phyloP scores from a whole-genome alignment of 2,329 filamentous ascomycete species.

The Thermothelomyces thermophilus region DNA sequence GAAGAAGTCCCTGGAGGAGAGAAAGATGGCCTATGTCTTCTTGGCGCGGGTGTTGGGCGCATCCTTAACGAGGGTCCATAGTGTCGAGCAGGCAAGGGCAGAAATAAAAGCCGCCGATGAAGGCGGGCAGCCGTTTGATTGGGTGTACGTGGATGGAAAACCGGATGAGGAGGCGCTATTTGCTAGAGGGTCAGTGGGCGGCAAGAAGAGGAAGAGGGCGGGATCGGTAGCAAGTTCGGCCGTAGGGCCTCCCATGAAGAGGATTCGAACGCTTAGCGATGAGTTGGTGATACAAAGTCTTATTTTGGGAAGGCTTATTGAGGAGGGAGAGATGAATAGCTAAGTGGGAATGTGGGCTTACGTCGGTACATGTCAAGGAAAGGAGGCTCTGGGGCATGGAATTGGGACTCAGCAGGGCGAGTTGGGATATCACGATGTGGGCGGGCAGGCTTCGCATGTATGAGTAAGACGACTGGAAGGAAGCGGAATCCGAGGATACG shows the following conservation, averaged over 20 bases:
- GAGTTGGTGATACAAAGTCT: conserved; percentile 90
- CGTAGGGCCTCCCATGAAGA: conserved; percentile 37
- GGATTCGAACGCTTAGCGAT: conserved; percentile 65
- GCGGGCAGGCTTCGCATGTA: background rate
- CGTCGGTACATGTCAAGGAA: background rate
- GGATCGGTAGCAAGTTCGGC: conserved; percentile 24
- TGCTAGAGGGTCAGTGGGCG: conserved; percentile 21
- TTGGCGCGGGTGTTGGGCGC: conserved; percentile 74
- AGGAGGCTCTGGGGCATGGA: background rate
- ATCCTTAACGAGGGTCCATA: conserved; percentile 58
- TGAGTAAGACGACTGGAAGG: background rate
- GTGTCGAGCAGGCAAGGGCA: conserved; percentile 57
- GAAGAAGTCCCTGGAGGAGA: conserved; percentile 50
- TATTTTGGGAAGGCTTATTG: conserved; percentile 73
- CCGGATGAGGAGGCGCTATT: conserved; percentile 32
- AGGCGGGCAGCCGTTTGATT: conserved; percentile 53
- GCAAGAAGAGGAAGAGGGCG: conserved; percentile 30
- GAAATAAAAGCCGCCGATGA: conserved; percentile 47
- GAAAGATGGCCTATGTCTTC: conserved; percentile 69
- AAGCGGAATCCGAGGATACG: background rate
- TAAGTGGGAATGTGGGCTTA: conserved; percentile 1
- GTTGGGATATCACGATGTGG: background rate
- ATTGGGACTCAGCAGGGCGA: background rate
- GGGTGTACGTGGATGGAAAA: conserved; percentile 71
- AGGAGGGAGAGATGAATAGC: conserved; percentile 44